phyloP scores from a whole-genome alignment of 116 monocot genomes.

The Dioscorea cayenensis region DNA sequence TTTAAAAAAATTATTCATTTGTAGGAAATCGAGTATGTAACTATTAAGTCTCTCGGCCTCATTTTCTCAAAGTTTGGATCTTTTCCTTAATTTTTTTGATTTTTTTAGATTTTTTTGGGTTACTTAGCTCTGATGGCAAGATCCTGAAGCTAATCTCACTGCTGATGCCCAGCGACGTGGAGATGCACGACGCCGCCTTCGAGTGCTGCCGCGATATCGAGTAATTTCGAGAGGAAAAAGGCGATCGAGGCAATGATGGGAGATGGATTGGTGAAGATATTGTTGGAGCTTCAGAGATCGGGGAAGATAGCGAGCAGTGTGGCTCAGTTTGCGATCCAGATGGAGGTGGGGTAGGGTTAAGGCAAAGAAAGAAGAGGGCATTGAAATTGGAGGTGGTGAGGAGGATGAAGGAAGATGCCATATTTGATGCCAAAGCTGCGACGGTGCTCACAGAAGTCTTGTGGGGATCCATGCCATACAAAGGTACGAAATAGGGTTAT shows the following conservation, averaged over 20 bases:
- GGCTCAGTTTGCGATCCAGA: slow-evolving; percentile 24
- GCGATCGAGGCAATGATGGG: slow-evolving; percentile 57
- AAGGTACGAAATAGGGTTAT: background rate
- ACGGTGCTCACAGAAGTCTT: slow-evolving; percentile 29
- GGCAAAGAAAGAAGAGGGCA: slow-evolving; percentile 14
- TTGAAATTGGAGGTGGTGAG: slow-evolving; percentile 20
- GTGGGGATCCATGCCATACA: slow-evolving; percentile 24
- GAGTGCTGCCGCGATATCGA: slow-evolving; percentile 34
- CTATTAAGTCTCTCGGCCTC: too few species aligned
- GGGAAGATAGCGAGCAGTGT: slow-evolving; percentile 44
- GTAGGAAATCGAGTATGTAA: too few species aligned
- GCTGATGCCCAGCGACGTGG: slow-evolving; percentile 24
- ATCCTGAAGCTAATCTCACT: slow-evolving; percentile 28
- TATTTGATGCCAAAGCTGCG: slow-evolving; percentile 14
- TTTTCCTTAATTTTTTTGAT: too few species aligned
- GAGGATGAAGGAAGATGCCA: slow-evolving; percentile 17
- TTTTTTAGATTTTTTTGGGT: too few species aligned
- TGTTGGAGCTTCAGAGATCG: slow-evolving; percentile 46
- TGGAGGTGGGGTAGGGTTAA: slow-evolving; percentile 35
- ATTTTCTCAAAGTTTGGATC: too few species aligned
- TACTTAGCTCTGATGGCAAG: slow-evolving; percentile 30
- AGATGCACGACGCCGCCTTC: slow-evolving; percentile 20
- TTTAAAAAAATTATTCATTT: too few species aligned
- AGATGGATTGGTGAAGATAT: slow-evolving; percentile 36
- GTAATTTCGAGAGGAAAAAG: slow-evolving; percentile 59